Conservation (phyloP, 2,329 filamentous ascomycete genomes). For the Scytalidium lignicola region DNA sequence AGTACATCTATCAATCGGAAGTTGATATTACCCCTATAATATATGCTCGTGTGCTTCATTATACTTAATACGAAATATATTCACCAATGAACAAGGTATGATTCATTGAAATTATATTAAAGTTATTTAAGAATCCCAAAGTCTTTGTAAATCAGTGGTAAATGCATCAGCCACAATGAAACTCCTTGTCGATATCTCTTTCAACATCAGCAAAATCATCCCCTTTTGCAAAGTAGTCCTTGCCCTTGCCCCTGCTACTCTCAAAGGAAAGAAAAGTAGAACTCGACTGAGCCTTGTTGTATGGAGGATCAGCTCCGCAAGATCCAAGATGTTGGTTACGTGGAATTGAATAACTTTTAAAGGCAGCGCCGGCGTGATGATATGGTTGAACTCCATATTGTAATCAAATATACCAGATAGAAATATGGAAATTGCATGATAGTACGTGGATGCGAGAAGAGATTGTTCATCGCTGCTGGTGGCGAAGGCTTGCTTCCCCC, state of each 20-base stretch:
- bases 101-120: too few relatives aligned
- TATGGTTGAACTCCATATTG: conserved; percentile 6
- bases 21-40: too few relatives aligned
- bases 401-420: conserved; percentile 20
- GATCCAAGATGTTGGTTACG: conserved; percentile 10
- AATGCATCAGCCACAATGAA: conserved; percentile 20
- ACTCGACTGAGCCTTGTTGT: conserved; percentile 13
- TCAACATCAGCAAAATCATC: conserved; percentile 10
- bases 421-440: conserved; percentile 16
- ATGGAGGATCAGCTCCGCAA: conserved; percentile 6
- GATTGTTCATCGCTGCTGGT: background rate
- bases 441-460: conserved; percentile 12
- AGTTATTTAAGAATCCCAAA: conserved; percentile 11
- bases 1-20: too few relatives aligned
- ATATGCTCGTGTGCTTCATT: too few relatives aligned
- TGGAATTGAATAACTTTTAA: conserved; percentile 6
- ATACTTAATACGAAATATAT: too few relatives aligned
- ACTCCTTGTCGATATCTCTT: conserved; percentile 11
- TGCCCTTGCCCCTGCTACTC: conserved; percentile 18
- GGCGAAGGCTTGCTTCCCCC: background rate
- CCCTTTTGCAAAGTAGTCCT: conserved; percentile 3
- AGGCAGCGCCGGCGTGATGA: conserved; percentile 5
- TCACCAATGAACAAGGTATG: too few relatives aligned
- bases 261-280: conserved; percentile 17
- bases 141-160: conserved; percentile 7